These are phyloP conservation scores for Bolboschoenoplectus hybrid DNA, from an alignment of 202 grass and related monocot species.

Conservation along the genomic window DNA sequence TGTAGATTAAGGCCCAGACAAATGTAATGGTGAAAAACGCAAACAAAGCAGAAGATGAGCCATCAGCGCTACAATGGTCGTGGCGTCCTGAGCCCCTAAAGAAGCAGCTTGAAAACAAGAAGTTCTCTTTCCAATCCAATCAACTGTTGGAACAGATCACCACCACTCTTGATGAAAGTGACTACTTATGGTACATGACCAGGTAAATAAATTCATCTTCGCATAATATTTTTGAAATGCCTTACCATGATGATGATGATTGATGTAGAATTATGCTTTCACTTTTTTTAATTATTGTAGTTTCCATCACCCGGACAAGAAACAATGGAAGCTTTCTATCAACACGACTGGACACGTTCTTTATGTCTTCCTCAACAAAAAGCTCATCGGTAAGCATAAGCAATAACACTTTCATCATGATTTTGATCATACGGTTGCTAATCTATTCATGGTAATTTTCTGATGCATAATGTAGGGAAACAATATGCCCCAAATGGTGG, in stretches of 20 bases:
- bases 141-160: conserved; percentile 68
- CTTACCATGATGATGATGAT: background rate
- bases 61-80: conserved; percentile 48
- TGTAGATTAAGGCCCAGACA: conserved; percentile 66
- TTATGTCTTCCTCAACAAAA: conserved; percentile 72
- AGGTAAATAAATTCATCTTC: conserved; percentile 44
- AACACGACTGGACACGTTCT: conserved; percentile 68
- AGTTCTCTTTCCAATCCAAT: conserved; percentile 43
- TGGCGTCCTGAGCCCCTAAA: conserved; percentile 68
- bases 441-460: background rate
- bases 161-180: conserved; percentile 56
- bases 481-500: conserved; percentile 53
- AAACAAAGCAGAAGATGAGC: conserved; percentile 11
- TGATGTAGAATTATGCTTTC: conserved; percentile 24
- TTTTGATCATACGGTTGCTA: background rate
- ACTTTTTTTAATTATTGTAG: conserved; percentile 35
- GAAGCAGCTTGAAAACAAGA: conserved; percentile 44
- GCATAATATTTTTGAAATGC: background rate
- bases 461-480: conserved; percentile 40
- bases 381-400: conserved; percentile 57
- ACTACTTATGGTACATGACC: conserved; percentile 87
- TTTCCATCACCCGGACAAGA: conserved; percentile 46
- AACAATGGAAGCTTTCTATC: conserved; percentile 47
- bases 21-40: conserved; percentile 65
- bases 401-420: background rate